Evolutionary conservation across 2,329 filamentous ascomycete genomes (phyloP).

Genomic region (Coniochaeta ligniaria): DNA sequence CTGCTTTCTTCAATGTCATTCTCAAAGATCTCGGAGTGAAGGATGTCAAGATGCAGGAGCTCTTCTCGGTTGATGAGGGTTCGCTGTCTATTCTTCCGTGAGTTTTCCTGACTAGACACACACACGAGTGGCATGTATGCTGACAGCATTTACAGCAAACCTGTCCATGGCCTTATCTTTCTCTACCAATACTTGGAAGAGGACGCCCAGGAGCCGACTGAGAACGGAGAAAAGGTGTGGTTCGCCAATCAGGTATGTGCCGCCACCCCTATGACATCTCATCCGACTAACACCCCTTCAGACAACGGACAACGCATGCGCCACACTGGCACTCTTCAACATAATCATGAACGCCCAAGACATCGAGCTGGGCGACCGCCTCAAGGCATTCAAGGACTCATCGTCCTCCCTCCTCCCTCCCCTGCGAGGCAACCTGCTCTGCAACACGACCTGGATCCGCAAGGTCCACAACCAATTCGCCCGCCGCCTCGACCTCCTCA

Average conservation of each 20-base stretch:
- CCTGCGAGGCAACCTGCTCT: slow-evolving; percentile 68
- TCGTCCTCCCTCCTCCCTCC: slow-evolving; percentile 64
- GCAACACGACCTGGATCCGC: slow-evolving; percentile 69
- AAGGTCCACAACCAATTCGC: slow-evolving; percentile 84
- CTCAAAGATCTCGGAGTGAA: slow-evolving; percentile 70
- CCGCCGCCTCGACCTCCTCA: slow-evolving; percentile 69
- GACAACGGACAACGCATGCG: slow-evolving; percentile 80
- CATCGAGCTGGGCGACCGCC: slow-evolving; percentile 60
- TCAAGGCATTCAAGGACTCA: slow-evolving; percentile 65
- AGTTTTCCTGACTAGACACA: slow-evolving; percentile 12
- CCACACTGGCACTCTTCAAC: slow-evolving; percentile 86
- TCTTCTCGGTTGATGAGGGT: slow-evolving; percentile 63
- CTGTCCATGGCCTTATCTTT: slow-evolving; percentile 82
- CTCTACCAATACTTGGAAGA: slow-evolving; percentile 65
- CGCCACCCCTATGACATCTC: not conserved
- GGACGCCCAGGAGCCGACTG: slow-evolving; percentile 41
- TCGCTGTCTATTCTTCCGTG: slow-evolving; percentile 58
- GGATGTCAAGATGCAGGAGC: slow-evolving; percentile 67
- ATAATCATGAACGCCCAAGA: slow-evolving; percentile 78
- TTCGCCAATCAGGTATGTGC: slow-evolving; percentile 78
- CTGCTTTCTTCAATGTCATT: slow-evolving; percentile 80
- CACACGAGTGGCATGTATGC: not conserved
- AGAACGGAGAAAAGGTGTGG: slow-evolving; percentile 63
- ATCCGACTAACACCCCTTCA: slow-evolving; percentile 25
- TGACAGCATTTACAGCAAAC: slow-evolving; percentile 42